These are phyloP conservation scores for Suhomyces anneliseae DNA, from an alignment of 1,139 yeast genomes.

Conservation along the genomic window DNA sequence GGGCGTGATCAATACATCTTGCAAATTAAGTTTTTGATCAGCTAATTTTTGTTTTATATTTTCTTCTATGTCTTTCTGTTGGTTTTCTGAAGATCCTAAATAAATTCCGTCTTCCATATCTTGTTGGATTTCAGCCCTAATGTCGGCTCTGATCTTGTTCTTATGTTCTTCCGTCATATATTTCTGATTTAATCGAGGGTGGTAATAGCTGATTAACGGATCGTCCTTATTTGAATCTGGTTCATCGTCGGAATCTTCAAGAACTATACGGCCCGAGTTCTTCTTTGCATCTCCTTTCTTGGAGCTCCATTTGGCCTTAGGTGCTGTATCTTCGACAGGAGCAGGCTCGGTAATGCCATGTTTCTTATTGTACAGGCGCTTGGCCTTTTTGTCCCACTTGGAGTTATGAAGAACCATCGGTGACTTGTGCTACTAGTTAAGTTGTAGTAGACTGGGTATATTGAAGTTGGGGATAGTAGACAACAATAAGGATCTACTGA, in stretches of 20 bases:
- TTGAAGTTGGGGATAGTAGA: too few species aligned
- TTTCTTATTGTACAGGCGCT: conserved; percentile 38
- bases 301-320: conserved; percentile 39
- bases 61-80: background rate
- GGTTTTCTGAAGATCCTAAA: conserved; percentile 24
- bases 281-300: conserved; percentile 21
- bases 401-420: conserved; percentile 45
- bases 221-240: conserved; percentile 50
- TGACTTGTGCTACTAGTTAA: background rate
- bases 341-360: conserved; percentile 29
- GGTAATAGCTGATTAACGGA: conserved; percentile 41
- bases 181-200: conserved; percentile 39
- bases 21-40: conserved; percentile 2
- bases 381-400: conserved; percentile 50
- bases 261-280: conserved; percentile 14
- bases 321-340: conserved; percentile 2
- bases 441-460: too few species aligned
- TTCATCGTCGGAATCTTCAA: conserved; percentile 38
- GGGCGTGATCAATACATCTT: conserved; percentile 8
- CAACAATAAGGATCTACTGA: too few species aligned
- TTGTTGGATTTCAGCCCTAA: conserved; percentile 30
- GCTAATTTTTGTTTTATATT: background rate
- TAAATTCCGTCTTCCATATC: conserved; percentile 35
- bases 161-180: conserved; percentile 39
- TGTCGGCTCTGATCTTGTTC: conserved; percentile 37